Percentiles rank a stretch among this genome's conserved stretches.
Conservation (phyloP, 495 filamentous ascomycete species). For the Talaromyces nanjingensis region DNA sequence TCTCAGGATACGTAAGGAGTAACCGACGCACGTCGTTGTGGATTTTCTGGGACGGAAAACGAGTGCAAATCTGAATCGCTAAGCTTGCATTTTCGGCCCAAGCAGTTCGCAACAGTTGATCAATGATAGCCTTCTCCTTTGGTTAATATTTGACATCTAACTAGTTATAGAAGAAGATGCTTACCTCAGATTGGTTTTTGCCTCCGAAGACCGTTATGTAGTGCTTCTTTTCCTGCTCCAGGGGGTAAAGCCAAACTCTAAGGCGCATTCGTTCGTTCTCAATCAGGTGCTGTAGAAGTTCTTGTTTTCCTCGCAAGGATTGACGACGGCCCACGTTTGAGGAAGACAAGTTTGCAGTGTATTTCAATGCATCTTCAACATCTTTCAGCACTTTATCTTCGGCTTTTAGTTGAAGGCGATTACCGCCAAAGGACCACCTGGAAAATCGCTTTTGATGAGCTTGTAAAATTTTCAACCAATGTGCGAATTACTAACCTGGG, state of each 20-base stretch:
- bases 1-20: conserved; percentile 74
- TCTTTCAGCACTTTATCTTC: conserved; percentile 79
- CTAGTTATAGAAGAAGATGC: conserved; percentile 3
- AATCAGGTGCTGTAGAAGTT: conserved; percentile 67
- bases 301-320: conserved; percentile 69
- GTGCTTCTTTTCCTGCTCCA: conserved; percentile 61
- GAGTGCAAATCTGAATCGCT: conserved; percentile 70
- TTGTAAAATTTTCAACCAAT: conserved; percentile 10
- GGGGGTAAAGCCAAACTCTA: conserved; percentile 81
- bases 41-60: conserved; percentile 71
- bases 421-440: conserved; percentile 92
- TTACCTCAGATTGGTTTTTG: conserved; percentile 27
- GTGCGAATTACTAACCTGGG: conserved; percentile 45
- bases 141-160: background rate
- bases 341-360: conserved; percentile 48
- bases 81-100: conserved; percentile 79
- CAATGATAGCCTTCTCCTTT: conserved; percentile 21
- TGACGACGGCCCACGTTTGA: conserved; percentile 48
- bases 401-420: conserved; percentile 85
- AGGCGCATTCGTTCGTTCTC: conserved; percentile 81
- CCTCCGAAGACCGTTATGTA: conserved; percentile 30
- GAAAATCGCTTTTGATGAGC: background rate
- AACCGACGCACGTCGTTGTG: conserved; percentile 68
- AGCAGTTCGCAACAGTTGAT: conserved; percentile 64
- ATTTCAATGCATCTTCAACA: conserved; percentile 56